Evolutionary conservation across 371 early-diverging fungal species (phyloP), one percentile per base, ranked within the genome.

Genomic region (Cladochytrium tenue): DNA sequence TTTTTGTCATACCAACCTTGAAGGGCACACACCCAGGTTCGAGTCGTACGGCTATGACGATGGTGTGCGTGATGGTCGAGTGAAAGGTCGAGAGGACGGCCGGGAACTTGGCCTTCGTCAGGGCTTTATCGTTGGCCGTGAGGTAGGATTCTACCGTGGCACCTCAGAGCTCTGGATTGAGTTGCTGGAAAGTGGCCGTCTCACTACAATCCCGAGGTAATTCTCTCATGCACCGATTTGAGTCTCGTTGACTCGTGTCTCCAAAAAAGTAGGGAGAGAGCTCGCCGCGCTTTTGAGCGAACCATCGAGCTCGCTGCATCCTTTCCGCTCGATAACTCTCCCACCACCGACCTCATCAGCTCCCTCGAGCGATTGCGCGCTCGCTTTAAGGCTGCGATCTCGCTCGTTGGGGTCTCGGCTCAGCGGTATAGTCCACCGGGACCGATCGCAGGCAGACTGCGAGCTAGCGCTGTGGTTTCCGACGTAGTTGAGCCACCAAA

Each of bases 131-230:
- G 73, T 91, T 1, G 87, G 88, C 27, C 80, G 80, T 33, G 92
- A 91, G 67, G 76, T 90, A 60, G 90, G 90, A 25, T 90, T 87
- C 63, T 91, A 90, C 71, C 71, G 77, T 2, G 92, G 92, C 10
- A 88, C 89, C 66, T 85, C 82, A 15, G 80, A 86, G 43, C 69
- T 81, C 55, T 91, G 92, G 92, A 73, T 78, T 15, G 56, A 75
- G 13, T 62, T 87, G 2, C 68, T 83, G 13, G n/a, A n/a, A n/a
- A n/a, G n/a, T n/a, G n/a, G n/a, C n/a, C n/a, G n/a, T n/a, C n/a
- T n/a, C n/a, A n/a, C n/a, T n/a, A n/a, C n/a, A n/a, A n/a, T n/a
- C n/a, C n/a, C n/a, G n/a, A n/a, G n/a, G n/a, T n/a, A n/a, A n/a
- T n/a, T n/a, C n/a, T n/a, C n/a, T n/a, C n/a, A n/a, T n/a, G n/a